Percentiles rank a stretch among this genome's conserved stretches.
These are phyloP conservation scores for Papilionanthe hybrid DNA, from an alignment of 116 monocot genomes.

Conservation along the genomic window DNA sequence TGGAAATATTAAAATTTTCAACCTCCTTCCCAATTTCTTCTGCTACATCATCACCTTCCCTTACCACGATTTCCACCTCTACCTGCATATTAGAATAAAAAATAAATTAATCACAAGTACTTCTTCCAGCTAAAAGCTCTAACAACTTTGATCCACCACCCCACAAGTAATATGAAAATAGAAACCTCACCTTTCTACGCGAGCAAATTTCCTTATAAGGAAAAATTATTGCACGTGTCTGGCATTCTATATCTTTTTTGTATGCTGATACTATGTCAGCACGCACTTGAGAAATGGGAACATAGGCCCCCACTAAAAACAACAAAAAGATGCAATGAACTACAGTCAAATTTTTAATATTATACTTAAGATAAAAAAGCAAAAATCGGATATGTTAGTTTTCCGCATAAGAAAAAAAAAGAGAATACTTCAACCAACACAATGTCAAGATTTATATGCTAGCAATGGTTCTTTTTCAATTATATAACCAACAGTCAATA, in stretches of 20 bases:
- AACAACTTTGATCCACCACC: background rate
- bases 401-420: no score
- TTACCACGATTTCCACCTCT: conserved; percentile 49
- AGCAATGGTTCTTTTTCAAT: no score
- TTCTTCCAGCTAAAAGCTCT: no score
- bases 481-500: no score
- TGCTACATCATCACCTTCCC: conserved; percentile 69
- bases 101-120: background rate
- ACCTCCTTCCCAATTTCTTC: conserved; percentile 54
- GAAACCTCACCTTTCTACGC: conserved; percentile 35
- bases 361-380: no score
- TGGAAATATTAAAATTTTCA: conserved; percentile 39
- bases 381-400: no score
- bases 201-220: conserved; percentile 66
- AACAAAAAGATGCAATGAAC: background rate
- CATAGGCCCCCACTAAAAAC: conserved; percentile 52
- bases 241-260: conserved; percentile 54
- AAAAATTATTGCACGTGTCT: conserved; percentile 41
- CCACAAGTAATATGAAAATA: background rate
- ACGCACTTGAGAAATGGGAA: conserved; percentile 60
- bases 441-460: no score
- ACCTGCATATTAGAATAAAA: conserved; percentile 33
- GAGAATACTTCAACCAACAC: no score
- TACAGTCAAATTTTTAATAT: no score
- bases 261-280: conserved; percentile 64